Evolutionary conservation across 1,284 basidiomycete species (phyloP), one percentile per base, ranked within the genome.

Genomic region (Taiwanofungus camphoratus): DNA sequence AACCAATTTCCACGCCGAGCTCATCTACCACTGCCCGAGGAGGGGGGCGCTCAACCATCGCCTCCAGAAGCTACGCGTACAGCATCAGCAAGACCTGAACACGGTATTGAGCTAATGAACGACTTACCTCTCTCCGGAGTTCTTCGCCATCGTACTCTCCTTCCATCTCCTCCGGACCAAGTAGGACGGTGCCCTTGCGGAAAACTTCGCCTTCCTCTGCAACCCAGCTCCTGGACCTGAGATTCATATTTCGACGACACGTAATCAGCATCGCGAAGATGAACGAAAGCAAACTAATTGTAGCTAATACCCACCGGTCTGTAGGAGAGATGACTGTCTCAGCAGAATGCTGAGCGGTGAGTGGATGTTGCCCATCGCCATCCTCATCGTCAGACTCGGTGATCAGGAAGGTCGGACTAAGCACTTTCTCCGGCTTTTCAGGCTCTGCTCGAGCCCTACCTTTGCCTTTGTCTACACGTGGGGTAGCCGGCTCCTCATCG

Each of bases 161-260:
- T 61, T 89, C 89, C 76, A 92, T 87, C 58, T 91, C 88, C 49
- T 86, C 88, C 4, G 84, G 82, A 0, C 86, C 83, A 8, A 95
- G 70, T 9, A 91, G 71, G 1, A 81, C 82, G 1, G 74, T 76
- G 0, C 92, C 92, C 59, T 92, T 92, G 39, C 92, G 72, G 68
- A 97, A 97, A 23, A 96, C 84, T 63, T 96, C 92, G 1, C 88
- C 90, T 56, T 92, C 90, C 56, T 92, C 90, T 52, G 82, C 86
- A 0, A 92, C 84, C 83, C 87, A 88, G 41, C 71, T 80, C 52
- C 77, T 73, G 30, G 83, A 87, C 41, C 85, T 86, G 31, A 12
- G 27, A 22, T 5, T 22, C 21, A n/a, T 24, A 23, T 16, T 36
- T 36, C 22, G 5, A 36, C 11, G 31, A 30, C 20, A 29, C 19